Evolutionary conservation across 148 eudicot genomes (phyloP), one percentile per base, ranked within the genome.

Genomic region (Nepenthes mirabilis): DNA sequence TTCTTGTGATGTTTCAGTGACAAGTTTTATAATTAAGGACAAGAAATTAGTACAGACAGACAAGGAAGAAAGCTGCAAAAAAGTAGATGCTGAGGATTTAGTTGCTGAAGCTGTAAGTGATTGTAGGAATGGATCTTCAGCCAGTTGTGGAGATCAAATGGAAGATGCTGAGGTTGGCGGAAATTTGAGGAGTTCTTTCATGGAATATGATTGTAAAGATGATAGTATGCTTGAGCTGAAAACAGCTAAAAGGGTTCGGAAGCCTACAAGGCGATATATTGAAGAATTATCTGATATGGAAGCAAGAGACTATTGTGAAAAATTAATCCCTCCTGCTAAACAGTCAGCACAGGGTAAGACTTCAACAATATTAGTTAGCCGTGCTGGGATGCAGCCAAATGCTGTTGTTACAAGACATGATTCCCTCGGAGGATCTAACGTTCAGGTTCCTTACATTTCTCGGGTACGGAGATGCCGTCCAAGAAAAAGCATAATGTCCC

Each of bases 401-500:
- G 69, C 76, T 36, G 61, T 86, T 57, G 74, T 77, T 64, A 84
- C 79, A 36, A 82, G 99, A 74, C 81, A 70, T 63, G 99, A 89
- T 73, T 82, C 91, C 14, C 73, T 94, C 40, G 95, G 99, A 70
- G 99, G 99, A 73, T 82, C 84, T 65, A 95, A 87, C 57, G 70
- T 91, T 77, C 81, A 77, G 68, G 79, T 94, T 75, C 99, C 99
- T 64, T 87, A 74, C 74, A 95, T 89, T 63, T 89, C 87, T 53
- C 75, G 99, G 68, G 61, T 89, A 59, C 85, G 95, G 63, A 80
- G 99, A 66, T 74, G 99, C 66, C 91, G 99, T 12, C 97, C 99
- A 55, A 81, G 99, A 65, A 85, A 84, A 74, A 83, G 85, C 59
- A 70, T 79, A 58, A 66, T 65, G 69, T 37, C 84, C 54, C 76